phyloP scores from a whole-genome alignment of 2,329 filamentous ascomycete species.

The Fusarium sp. region DNA sequence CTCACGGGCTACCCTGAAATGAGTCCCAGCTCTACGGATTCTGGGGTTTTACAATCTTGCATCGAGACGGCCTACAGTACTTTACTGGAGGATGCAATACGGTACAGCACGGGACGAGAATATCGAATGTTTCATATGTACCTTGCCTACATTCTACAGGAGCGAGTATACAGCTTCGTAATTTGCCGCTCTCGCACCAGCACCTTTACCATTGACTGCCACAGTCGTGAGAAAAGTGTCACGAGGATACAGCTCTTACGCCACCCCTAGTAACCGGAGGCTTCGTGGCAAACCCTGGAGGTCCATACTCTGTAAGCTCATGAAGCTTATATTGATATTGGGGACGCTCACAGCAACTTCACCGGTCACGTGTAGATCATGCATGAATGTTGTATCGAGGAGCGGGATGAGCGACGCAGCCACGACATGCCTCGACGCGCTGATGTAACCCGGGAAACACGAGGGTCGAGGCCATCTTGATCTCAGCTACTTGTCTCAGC shows the following conservation, averaged over 20 bases:
- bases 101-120: background rate
- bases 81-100: background rate
- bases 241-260: background rate
- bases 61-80: background rate
- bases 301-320: too few relatives aligned
- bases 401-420: constrained; percentile 28
- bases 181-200: constrained; percentile 30
- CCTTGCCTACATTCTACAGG: background rate
- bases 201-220: background rate
- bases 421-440: constrained; percentile 13
- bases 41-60: constrained; percentile 17
- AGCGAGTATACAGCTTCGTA: background rate
- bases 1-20: constrained; percentile 12
- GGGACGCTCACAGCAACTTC: background rate
- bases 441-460: constrained; percentile 5
- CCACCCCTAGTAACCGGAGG: constrained; percentile 18
- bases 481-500: background rate
- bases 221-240: background rate
- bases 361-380: constrained; percentile 29
- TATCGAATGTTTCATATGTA: constrained; percentile 5
- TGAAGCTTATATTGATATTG: background rate
- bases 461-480: background rate
- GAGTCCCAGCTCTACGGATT: constrained; percentile 17
- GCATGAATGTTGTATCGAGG: background rate
- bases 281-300: background rate